A percentile compares a stretch with the other conserved stretches of the same genome.
These are phyloP conservation scores for fission yeast (Schizosaccharomyces pombe) DNA, from an alignment of 805 yeast genomes.

Conservation along the genomic window DNA sequence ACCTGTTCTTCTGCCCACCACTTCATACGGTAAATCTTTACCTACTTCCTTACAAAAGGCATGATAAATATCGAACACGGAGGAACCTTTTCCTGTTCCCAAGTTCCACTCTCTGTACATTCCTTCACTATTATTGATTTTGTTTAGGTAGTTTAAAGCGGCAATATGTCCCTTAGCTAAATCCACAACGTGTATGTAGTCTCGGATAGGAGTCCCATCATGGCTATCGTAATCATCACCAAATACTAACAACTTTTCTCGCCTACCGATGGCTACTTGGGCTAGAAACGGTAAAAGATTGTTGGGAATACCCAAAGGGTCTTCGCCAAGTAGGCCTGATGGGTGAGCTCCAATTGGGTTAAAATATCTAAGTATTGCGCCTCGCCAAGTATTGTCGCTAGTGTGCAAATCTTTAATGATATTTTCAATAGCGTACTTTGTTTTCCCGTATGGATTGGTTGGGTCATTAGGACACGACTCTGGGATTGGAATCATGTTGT, in stretches of 20 bases:
- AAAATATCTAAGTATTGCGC: constrained; percentile 51
- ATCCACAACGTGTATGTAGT: constrained; percentile 61
- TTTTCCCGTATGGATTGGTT: constrained; percentile 54
- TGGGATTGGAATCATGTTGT: constrained; percentile 42
- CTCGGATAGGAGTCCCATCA: constrained; percentile 57
- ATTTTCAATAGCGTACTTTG: constrained; percentile 43
- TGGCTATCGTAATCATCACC: constrained; percentile 48
- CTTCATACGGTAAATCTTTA: constrained; percentile 34
- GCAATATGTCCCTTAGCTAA: constrained; percentile 57
- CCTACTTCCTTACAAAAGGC: constrained; percentile 48
- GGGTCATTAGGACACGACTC: constrained; percentile 56
- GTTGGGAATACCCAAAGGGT: constrained; percentile 56
- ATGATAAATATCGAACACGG: constrained; percentile 46
- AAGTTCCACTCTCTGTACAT: constrained; percentile 51
- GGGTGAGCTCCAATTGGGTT: constrained; percentile 78
- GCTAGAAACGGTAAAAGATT: constrained; percentile 54
- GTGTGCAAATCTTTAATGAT: constrained; percentile 31
- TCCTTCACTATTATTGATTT: constrained; percentile 17
- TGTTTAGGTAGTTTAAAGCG: constrained; percentile 34
- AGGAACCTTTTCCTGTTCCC: constrained; percentile 61
- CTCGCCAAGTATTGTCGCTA: constrained; percentile 18
- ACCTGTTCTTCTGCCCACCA: constrained; percentile 47
- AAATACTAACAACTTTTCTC: constrained; percentile 41
- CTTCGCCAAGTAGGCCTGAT: constrained; percentile 58
- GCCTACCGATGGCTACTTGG: constrained; percentile 52